Evolutionary conservation across 1,284 basidiomycete genomes (phyloP), one percentile per base, ranked within the genome.

Genomic region (Ganoderma lucidum): DNA sequence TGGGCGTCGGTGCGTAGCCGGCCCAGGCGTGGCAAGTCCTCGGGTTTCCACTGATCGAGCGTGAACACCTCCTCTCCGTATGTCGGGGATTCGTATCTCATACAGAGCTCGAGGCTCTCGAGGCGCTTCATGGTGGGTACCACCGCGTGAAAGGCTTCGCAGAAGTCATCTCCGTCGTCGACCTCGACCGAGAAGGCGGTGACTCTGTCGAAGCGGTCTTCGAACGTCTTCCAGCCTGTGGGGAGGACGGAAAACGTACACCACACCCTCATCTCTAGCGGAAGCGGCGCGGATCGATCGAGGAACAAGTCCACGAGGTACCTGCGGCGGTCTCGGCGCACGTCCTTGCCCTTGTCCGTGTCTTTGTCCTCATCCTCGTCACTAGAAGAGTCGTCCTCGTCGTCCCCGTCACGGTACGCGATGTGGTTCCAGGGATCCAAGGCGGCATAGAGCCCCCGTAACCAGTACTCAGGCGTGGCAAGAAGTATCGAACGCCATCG

Each of bases 401-500:
- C 48, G 10, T 12, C 23, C 8, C 3, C n/a, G n/a, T 51, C 23
- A 9, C 23, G 3, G 48, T 28, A 28, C 23, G 23, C 23, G 23
- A 23, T 23, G 23, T 23, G 23, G 23, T 23, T 23, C 23, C 23
- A 23, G n/a, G 6, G 3, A 53, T 30, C 48, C 12, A 28, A 10
- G 10, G 8, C 23, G 10, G 12, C 2, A 6, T 28, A 5, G 35
- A 35, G 35, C 35, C 48, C 48, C n/a, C n/a, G 48, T 23, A 28
- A n/a, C 64, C 64, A 65, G 12, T 37, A 48, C 41, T 35, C 30
- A 3, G 64, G 37, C 10, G 39, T 58, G 6, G 35, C 14, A 10
- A 65, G 55, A 41, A 59, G 39, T 2, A 65, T 42, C 6, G 14
- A 12, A 37, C 64, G 64, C 64, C 64, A 65, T 9, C 56, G 55